A percentile compares a stretch with the other conserved stretches of the same genome.
These are phyloP conservation scores for Tephrocybe sp. DNA, from an alignment of 768 basidiomycete genomes.

Conservation along the genomic window DNA sequence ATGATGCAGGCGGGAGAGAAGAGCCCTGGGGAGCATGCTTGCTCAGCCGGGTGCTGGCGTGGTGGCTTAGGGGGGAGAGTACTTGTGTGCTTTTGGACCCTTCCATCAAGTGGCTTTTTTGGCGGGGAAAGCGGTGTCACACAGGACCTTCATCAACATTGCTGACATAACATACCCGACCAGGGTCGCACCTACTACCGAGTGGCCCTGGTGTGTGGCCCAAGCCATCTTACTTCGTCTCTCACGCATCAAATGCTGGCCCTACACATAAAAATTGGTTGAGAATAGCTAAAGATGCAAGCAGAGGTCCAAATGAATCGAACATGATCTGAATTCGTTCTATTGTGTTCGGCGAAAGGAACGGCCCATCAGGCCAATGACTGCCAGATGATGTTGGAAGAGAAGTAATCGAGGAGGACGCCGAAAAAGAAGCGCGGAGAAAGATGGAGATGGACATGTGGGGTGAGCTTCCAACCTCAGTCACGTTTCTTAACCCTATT, in stretches of 20 bases:
- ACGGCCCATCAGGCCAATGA: too few species aligned
- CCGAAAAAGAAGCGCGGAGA: background rate
- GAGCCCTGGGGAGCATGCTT: conserved; percentile 18
- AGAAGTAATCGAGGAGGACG: background rate
- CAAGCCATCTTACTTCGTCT: background rate
- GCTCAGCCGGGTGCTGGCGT: background rate
- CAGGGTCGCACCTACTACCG: background rate
- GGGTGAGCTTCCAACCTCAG: too few species aligned
- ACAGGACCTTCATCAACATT: conserved; percentile 2
- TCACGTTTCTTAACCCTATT: too few species aligned
- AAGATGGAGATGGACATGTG: background rate
- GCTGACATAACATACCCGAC: conserved; percentile 13
- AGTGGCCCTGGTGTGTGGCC: background rate
- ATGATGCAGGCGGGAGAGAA: conserved; percentile 36
- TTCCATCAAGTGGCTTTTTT: conserved; percentile 12
- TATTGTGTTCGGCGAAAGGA: too few species aligned
- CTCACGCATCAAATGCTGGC: too few species aligned
- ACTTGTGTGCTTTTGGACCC: conserved; percentile 9
- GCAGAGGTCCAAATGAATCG: too few species aligned
- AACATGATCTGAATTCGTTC: too few species aligned
- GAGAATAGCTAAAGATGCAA: too few species aligned
- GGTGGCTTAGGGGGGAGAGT: background rate
- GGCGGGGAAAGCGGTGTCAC: conserved; percentile 11
- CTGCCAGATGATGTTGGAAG: too few species aligned
- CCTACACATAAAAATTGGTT: too few species aligned